phyloP scores from a whole-genome alignment of 306 rosid species.

The Adenanthera pavonina region DNA sequence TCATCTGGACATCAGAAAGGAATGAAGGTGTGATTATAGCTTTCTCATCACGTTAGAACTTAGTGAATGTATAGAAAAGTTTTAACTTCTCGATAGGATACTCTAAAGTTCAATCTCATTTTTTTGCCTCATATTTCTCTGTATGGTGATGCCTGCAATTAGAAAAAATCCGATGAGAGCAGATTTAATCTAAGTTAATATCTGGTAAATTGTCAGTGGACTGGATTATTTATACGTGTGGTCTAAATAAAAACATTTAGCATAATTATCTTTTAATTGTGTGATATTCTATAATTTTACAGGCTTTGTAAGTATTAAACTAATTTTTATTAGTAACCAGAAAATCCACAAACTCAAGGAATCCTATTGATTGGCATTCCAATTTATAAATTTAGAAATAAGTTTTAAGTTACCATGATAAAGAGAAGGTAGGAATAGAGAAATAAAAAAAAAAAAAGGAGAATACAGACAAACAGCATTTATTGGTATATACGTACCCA shows the following conservation, averaged over 20 bases:
- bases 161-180: conserved; percentile 26
- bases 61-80: not conserved
- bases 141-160: not conserved
- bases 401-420: conserved; percentile 32
- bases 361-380: not conserved
- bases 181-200: not conserved
- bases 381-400: not conserved
- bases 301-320: not conserved
- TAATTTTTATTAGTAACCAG: not conserved
- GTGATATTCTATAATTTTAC: not conserved
- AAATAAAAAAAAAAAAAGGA: not conserved
- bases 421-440: conserved; percentile 20
- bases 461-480: conserved; percentile 29
- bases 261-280: not conserved
- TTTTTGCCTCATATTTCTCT: conserved; percentile 6
- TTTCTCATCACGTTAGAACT: conserved; percentile 27
- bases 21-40: not conserved
- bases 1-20: conserved; percentile 1
- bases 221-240: not conserved
- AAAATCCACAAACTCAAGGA: not conserved
- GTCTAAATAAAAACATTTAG: not conserved
- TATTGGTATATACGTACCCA: conserved; percentile 63
- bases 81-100: not conserved
- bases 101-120: not conserved
- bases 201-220: not conserved